Evolutionary conservation across 805 yeast genomes (phyloP).

Genomic region (Metschnikowia colocasiae): DNA sequence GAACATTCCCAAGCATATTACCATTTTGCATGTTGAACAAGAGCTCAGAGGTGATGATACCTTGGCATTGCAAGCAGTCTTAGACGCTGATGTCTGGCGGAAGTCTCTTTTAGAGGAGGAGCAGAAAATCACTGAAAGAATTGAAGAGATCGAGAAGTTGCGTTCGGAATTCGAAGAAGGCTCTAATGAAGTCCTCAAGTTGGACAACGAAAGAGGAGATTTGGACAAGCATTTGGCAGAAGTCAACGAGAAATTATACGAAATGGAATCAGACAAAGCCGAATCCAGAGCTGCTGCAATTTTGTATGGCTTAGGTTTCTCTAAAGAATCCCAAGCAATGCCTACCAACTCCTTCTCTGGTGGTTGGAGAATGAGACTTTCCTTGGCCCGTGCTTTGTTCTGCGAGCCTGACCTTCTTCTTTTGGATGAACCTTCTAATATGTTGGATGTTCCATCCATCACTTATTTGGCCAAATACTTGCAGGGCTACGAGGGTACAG

Average conservation of each 20-base stretch:
- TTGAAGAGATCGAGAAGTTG: conserved; percentile 68
- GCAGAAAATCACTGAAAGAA: conserved; percentile 63
- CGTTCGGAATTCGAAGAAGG: conserved; percentile 67
- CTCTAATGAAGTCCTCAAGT: conserved; percentile 65
- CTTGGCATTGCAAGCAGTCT: conserved; percentile 86
- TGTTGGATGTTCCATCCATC: conserved; percentile 99
- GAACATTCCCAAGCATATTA: conserved; percentile 90
- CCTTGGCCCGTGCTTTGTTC: conserved; percentile 96
- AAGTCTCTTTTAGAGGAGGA: conserved; percentile 82
- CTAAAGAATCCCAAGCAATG: conserved; percentile 74
- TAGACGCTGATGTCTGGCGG: conserved; percentile 99
- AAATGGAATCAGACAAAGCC: conserved; percentile 97
- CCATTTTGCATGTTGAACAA: conserved; percentile 96
- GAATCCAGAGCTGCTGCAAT: conserved; percentile 96
- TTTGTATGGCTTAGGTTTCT: conserved; percentile 88
- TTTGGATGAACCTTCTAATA: conserved; percentile 98
- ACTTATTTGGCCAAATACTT: conserved; percentile 88
- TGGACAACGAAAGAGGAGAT: conserved; percentile 89
- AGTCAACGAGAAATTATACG: conserved; percentile 75
- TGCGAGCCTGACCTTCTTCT: conserved; percentile 92
- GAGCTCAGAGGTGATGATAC: conserved; percentile 94
- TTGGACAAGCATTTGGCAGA: conserved; percentile 74
- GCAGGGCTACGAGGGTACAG: conserved; percentile 87
- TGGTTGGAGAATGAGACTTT: conserved; percentile 99
- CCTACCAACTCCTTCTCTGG: conserved; percentile 94